Percentiles rank a stretch among this genome's conserved stretches.
phyloP scores from a whole-genome alignment of 345 rosid genomes.

The Gossypium turneri region DNA sequence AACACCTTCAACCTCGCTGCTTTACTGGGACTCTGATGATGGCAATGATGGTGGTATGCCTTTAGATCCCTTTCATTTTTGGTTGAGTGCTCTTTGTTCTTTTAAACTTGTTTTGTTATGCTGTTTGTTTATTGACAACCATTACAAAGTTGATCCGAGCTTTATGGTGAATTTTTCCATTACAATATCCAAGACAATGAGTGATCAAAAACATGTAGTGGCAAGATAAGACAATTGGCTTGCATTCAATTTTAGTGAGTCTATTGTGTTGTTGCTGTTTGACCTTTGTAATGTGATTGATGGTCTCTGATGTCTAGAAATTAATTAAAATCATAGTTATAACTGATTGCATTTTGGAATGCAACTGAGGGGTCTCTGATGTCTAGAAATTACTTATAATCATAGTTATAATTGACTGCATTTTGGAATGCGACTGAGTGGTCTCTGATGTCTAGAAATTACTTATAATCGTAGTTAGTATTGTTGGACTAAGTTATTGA shows the following conservation, averaged over 20 bases:
- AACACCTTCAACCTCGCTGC: constrained; percentile 77
- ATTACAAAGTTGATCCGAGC: background rate
- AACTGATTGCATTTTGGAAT: background rate
- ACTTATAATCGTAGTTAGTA: background rate
- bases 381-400: too few species aligned
- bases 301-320: too few species aligned
- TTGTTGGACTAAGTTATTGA: background rate
- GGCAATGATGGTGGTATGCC: constrained; percentile 68
- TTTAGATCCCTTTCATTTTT: constrained; percentile 2
- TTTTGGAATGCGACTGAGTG: background rate
- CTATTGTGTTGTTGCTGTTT: background rate
- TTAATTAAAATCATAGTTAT: too few species aligned
- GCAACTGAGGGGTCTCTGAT: background rate
- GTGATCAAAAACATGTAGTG: background rate
- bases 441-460: background rate
- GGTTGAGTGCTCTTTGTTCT: background rate
- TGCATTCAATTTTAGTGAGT: background rate
- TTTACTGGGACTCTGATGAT: constrained; percentile 81
- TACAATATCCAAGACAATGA: background rate
- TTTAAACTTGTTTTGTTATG: background rate
- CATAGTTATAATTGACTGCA: too few species aligned
- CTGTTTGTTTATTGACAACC: background rate
- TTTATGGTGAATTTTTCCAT: background rate
- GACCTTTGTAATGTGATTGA: too few species aligned
- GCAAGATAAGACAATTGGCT: background rate